These are phyloP conservation scores for Dipteronia dyeriana DNA, from an alignment of 345 rosid genomes.

Conservation along the genomic window DNA sequence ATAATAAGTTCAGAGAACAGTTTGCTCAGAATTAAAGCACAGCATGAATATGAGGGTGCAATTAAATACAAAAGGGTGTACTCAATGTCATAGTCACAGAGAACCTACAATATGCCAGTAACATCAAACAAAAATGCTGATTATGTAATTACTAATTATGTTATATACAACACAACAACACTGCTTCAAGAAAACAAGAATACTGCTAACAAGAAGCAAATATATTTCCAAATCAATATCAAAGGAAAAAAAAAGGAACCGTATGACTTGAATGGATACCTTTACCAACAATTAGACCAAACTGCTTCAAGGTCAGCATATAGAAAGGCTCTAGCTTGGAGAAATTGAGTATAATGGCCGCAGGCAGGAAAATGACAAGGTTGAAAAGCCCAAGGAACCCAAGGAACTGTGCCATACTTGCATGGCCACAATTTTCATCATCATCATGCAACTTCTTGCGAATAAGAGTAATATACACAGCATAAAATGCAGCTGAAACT, in stretches of 20 bases:
- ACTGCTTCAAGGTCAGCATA: constrained; percentile 60
- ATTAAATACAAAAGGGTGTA: background rate
- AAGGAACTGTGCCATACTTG: constrained; percentile 90
- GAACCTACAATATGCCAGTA: background rate
- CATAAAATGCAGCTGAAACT: constrained; percentile 71
- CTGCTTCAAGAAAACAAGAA: background rate
- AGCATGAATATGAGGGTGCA: background rate
- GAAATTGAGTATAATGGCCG: constrained; percentile 67
- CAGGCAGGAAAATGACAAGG: constrained; percentile 72
- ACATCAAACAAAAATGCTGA: background rate
- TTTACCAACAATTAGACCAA: constrained; percentile 85
- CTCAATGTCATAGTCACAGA: background rate
- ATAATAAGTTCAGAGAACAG: background rate
- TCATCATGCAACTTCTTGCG: constrained; percentile 78
- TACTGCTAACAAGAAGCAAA: background rate
- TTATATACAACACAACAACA: background rate
- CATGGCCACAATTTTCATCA: constrained; percentile 68
- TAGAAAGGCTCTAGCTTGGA: constrained; percentile 67
- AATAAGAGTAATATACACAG: constrained; percentile 87
- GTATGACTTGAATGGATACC: constrained; percentile 39
- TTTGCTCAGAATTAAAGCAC: background rate
- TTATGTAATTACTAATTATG: background rate
- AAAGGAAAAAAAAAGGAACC: background rate
- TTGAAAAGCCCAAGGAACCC: constrained; percentile 90
- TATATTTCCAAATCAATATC: background rate